Conservation (phyloP, 345 rosid species). For the Acer saccharum region DNA sequence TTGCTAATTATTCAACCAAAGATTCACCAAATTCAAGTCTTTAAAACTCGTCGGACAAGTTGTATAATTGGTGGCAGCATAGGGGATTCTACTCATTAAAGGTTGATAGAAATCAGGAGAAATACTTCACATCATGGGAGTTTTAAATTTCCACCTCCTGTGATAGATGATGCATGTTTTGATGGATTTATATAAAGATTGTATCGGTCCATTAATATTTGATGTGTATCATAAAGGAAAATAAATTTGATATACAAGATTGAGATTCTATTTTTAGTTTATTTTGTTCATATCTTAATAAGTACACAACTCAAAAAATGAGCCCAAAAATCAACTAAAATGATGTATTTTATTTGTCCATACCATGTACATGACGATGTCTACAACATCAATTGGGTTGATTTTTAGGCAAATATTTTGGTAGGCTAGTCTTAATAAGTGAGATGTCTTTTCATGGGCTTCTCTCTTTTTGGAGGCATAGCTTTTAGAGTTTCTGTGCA, state of each 20-base stretch:
- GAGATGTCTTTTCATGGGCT: background rate
- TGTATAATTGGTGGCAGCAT: too few relatives aligned
- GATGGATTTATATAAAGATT: background rate
- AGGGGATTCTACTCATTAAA: background rate
- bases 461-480: background rate
- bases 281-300: background rate
- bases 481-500: background rate
- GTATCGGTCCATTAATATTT: background rate
- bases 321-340: too few relatives aligned
- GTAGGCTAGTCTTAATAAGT: background rate
- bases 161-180: background rate
- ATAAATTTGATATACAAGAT: background rate
- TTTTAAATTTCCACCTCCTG: background rate
- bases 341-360: too few relatives aligned
- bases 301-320: too few relatives aligned
- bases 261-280: background rate
- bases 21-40: too few relatives aligned
- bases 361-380: too few relatives aligned
- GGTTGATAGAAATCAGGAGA: background rate
- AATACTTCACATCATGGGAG: background rate
- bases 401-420: too few relatives aligned
- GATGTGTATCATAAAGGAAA: too few relatives aligned
- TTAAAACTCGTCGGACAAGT: too few relatives aligned
- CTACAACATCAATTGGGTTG: too few relatives aligned
- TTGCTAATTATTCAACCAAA: conserved; percentile 30